phyloP scores from a whole-genome alignment of 495 filamentous ascomycete genomes.

The Tuber aestivum region DNA sequence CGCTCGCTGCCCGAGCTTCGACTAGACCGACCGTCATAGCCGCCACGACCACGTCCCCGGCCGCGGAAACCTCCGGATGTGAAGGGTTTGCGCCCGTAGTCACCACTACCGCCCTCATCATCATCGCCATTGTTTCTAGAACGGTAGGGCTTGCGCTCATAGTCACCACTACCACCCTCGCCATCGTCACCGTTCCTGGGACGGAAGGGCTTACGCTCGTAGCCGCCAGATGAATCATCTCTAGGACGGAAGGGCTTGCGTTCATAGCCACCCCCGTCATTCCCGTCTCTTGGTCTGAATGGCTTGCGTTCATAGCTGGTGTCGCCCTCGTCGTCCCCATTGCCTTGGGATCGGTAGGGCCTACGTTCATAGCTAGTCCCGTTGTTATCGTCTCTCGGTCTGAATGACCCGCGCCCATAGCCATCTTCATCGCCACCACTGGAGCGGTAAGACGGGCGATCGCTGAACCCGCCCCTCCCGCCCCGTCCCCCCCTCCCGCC shows the following conservation, averaged over 20 bases:
- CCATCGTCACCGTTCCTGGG: not conserved
- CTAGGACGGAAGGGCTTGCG: not conserved
- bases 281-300: not conserved
- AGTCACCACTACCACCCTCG: not conserved
- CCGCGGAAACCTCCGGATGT: not conserved
- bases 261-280: not conserved
- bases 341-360: not conserved
- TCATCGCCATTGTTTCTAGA: not conserved
- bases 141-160: not conserved
- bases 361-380: not conserved
- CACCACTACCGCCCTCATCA: not conserved
- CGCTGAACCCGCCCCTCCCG: not conserved
- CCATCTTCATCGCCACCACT: not conserved
- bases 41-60: not conserved
- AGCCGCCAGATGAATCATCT: constrained; percentile 1
- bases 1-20: not conserved
- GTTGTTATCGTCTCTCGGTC: not conserved
- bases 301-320: not conserved
- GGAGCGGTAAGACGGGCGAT: not conserved
- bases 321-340: not conserved
- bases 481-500: not conserved
- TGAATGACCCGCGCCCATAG: not conserved
- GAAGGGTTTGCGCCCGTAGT: not conserved
- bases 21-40: not conserved
- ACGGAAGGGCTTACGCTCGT: not conserved